Evolutionary conservation across 2,329 filamentous ascomycete species (phyloP).

Genomic region (Chrysoporthe puriensis): DNA sequence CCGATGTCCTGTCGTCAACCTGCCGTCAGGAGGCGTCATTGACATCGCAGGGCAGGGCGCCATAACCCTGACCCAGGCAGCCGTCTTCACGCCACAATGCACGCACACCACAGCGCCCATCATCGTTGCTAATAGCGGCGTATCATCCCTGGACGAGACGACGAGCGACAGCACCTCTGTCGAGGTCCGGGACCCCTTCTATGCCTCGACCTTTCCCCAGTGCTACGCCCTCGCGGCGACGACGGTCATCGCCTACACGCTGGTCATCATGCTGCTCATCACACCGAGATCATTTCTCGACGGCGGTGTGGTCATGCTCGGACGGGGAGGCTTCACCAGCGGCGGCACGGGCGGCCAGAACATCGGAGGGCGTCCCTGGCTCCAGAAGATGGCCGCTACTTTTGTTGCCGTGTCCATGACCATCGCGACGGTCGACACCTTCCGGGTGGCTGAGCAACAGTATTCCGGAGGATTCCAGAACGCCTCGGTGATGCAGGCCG

Average conservation of each 20-base stretch:
- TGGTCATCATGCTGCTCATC: slow-evolving; percentile 92
- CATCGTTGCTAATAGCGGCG: slow-evolving; percentile 47
- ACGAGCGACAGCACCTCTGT: slow-evolving; percentile 36
- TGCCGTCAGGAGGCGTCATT: slow-evolving; percentile 51
- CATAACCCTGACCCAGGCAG: slow-evolving; percentile 62
- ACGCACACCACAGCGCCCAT: slow-evolving; percentile 45
- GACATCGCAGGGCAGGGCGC: slow-evolving; percentile 56
- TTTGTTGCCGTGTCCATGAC: slow-evolving; percentile 84
- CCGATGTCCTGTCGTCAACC: slow-evolving; percentile 36
- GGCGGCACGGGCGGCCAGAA: slow-evolving; percentile 78
- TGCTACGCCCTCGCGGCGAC: slow-evolving; percentile 91
- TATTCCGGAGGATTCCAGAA: slow-evolving; percentile 82
- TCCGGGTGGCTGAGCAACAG: slow-evolving; percentile 79
- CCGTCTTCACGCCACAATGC: slow-evolving; percentile 64
- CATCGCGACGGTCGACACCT: slow-evolving; percentile 90
- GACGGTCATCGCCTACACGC: slow-evolving; percentile 87
- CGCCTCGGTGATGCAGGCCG: slow-evolving; percentile 71
- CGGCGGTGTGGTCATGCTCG: slow-evolving; percentile 80
- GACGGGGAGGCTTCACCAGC: slow-evolving; percentile 82
- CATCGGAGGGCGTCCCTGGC: slow-evolving; percentile 89
- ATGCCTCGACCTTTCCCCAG: slow-evolving; percentile 89
- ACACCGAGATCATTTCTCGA: slow-evolving; percentile 93
- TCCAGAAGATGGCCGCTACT: slow-evolving; percentile 81
- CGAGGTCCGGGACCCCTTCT: slow-evolving; percentile 78
- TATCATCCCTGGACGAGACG: slow-evolving; percentile 39